phyloP scores from a whole-genome alignment of 352 stramenopile species.

The Globisporangium irregulare region DNA sequence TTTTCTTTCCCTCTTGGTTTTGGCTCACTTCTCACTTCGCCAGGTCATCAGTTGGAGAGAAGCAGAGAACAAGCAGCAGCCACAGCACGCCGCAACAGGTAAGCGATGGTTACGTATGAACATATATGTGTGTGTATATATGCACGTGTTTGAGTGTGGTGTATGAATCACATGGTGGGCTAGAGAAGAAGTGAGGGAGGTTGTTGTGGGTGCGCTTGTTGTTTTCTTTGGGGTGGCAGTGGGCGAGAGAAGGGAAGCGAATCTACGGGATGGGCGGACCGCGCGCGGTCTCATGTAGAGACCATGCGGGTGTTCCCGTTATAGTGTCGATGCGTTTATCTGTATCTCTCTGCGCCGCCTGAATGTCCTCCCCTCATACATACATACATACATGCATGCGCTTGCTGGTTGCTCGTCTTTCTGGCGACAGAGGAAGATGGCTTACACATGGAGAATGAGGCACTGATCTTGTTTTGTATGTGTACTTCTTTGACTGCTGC shows the following conservation, averaged over 20 bases:
- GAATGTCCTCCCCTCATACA: not conserved
- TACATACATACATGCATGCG: not conserved
- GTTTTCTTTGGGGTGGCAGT: not conserved
- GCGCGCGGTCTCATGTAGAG: not conserved
- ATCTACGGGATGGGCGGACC: not conserved
- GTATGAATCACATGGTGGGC: not conserved
- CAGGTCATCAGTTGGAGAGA: not conserved
- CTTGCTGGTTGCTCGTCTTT: not conserved
- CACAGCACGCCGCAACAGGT: not conserved
- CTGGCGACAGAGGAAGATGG: not conserved
- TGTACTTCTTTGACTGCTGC: not conserved
- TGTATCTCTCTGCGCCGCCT: not conserved
- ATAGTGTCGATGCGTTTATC: not conserved
- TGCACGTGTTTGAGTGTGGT: not conserved
- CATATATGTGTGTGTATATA: not conserved
- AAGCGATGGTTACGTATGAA: not conserved
- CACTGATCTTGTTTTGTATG: not conserved
- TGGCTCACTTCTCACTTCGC: constrained; percentile 3
- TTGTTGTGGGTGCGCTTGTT: not conserved
- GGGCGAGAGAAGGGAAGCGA: not conserved
- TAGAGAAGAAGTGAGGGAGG: not conserved
- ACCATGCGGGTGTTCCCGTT: not conserved
- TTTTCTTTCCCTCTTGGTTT: constrained; percentile 16
- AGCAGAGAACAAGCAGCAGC: constrained; percentile 3
- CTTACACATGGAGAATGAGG: not conserved